A percentile compares a stretch with the other conserved stretches of the same genome.
phyloP scores from a whole-genome alignment of 139 green algal genomes.

The Chlamydomonas sphaeroides region DNA sequence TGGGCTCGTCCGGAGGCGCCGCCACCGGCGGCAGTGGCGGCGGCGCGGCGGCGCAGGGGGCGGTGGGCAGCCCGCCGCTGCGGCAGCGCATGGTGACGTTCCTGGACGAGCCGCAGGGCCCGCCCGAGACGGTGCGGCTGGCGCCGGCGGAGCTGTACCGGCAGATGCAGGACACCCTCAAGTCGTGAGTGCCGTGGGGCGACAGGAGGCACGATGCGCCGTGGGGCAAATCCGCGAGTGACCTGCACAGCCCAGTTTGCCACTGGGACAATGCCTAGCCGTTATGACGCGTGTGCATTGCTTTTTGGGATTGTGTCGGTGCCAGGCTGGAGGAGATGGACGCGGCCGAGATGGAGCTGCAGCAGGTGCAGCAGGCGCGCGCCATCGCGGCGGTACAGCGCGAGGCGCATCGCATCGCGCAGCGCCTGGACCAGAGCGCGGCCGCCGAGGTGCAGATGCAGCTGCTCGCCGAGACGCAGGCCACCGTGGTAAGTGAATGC shows the following conservation, averaged over 20 bases:
- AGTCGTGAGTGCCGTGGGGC: slow-evolving; percentile 40
- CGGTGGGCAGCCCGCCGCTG: slow-evolving; percentile 23
- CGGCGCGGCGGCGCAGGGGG: neutral
- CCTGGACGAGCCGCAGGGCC: slow-evolving; percentile 8
- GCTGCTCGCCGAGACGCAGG: neutral
- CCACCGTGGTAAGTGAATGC: slow-evolving; percentile 22
- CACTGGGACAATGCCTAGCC: too few species aligned
- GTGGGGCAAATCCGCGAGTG: too few species aligned
- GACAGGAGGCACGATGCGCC: too few species aligned
- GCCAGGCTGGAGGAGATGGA: slow-evolving; percentile 49
- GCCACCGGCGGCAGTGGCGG: neutral
- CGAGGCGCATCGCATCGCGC: slow-evolving; percentile 48
- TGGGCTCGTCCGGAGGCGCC: neutral
- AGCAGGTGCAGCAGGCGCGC: slow-evolving; percentile 42
- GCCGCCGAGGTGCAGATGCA: slow-evolving; percentile 9
- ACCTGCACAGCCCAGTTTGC: too few species aligned
- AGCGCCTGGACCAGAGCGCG: slow-evolving; percentile 35
- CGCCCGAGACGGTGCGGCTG: slow-evolving; percentile 6
- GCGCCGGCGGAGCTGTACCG: slow-evolving; percentile 28
- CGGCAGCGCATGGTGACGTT: slow-evolving; percentile 17
- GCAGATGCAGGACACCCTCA: slow-evolving; percentile 41
- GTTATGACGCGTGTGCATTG: neutral
- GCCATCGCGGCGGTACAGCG: slow-evolving; percentile 44
- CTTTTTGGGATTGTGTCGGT: neutral
- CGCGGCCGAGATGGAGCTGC: slow-evolving; percentile 39